A percentile compares a stretch with the other conserved stretches of the same genome.
Conservation (phyloP, 192 early-diverging fungal genomes). For the Rhizoclosmatium globosum region DNA sequence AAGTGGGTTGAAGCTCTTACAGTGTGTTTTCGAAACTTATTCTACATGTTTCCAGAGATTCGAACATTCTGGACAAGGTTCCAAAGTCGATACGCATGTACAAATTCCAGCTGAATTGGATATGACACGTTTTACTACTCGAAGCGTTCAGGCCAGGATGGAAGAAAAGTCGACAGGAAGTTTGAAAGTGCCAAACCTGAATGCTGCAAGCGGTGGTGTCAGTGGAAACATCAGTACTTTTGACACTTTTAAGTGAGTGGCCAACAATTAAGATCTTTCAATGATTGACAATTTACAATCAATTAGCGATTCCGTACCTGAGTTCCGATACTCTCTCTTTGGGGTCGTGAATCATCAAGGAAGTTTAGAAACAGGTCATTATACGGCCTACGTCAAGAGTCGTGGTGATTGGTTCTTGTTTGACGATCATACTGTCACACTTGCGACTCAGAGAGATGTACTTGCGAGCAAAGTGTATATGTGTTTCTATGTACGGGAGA, state of each 20-base stretch:
- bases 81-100: conserved; percentile 91
- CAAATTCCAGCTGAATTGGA: conserved; percentile 85
- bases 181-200: background rate
- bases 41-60: conserved; percentile 64
- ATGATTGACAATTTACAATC: background rate
- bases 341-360: conserved; percentile 93
- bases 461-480: conserved; percentile 82
- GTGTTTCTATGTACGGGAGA: conserved; percentile 80
- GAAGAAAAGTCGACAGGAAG: conserved; percentile 13
- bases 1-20: conserved; percentile 53
- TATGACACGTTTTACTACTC: conserved; percentile 90
- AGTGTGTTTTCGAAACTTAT: too few relatives aligned
- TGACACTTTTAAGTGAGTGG: conserved; percentile 30
- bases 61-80: conserved; percentile 70
- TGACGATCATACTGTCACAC: conserved; percentile 83
- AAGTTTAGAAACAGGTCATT: conserved; percentile 94
- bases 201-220: conserved; percentile 22
- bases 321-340: conserved; percentile 86
- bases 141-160: conserved; percentile 50
- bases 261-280: conserved; percentile 11
- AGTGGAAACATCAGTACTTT: conserved; percentile 28
- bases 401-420: conserved; percentile 89
- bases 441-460: conserved; percentile 76
- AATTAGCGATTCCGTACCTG: conserved; percentile 60
- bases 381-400: conserved; percentile 82